Percentiles rank a stretch among this genome's conserved stretches.
Evolutionary conservation across 345 rosid genomes (phyloP).

Genomic region (Hypericum perforatum): DNA sequence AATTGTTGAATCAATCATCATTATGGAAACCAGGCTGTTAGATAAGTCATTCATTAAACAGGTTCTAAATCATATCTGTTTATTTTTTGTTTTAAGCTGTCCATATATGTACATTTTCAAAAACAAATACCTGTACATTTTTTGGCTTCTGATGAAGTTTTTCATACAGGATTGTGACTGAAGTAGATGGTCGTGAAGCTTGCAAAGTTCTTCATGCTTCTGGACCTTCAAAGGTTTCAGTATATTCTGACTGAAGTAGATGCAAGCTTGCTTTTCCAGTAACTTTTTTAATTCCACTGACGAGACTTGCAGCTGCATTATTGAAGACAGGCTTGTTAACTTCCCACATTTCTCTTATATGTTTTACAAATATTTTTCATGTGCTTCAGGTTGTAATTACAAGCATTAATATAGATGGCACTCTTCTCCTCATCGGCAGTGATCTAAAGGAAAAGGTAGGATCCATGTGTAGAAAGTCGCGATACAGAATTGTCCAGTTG

Average conservation of each 20-base stretch:
- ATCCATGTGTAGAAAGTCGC: neutral
- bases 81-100: no score
- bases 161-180: conserved; percentile 57
- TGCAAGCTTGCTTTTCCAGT: no score
- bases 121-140: no score
- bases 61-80: no score
- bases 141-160: conserved; percentile 15
- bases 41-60: no score
- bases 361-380: conserved; percentile 9
- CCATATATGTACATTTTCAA: neutral
- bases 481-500: no score
- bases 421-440: conserved; percentile 84
- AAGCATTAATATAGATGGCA: conserved; percentile 70
- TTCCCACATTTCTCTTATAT: conserved; percentile 4
- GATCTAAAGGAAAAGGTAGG: conserved; percentile 81
- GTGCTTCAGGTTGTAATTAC: conserved; percentile 81
- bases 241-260: no score
- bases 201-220: conserved; percentile 86
- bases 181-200: conserved; percentile 81
- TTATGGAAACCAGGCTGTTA: no score
- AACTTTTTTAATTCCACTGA: neutral
- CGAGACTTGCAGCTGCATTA: conserved; percentile 3
- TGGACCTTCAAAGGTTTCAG: conserved; percentile 81
- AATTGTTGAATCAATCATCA: no score
- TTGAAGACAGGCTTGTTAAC: neutral